Evolutionary conservation across 1,284 basidiomycete genomes (phyloP).

Genomic region (Fomitopsis schrenkii): DNA sequence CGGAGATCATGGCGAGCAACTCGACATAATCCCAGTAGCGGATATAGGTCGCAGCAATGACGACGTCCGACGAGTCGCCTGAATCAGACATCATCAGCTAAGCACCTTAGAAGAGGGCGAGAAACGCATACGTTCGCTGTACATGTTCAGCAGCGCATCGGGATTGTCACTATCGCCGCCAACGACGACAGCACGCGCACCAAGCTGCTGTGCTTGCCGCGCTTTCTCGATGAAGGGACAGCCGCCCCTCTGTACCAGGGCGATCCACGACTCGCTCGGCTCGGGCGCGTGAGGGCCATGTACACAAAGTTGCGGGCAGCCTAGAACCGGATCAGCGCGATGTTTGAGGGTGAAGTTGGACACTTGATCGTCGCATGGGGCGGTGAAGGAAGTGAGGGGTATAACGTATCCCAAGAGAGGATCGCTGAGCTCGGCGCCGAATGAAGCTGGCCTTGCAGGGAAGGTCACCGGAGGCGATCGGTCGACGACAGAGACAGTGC

Average conservation of each 20-base stretch:
- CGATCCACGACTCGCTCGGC: constrained; percentile 73
- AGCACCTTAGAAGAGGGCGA: constrained; percentile 3
- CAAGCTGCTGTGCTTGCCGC: constrained; percentile 75
- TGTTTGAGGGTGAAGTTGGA: constrained; percentile 9
- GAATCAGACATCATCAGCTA: constrained; percentile 8
- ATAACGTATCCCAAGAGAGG: constrained; percentile 76
- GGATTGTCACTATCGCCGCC: constrained; percentile 78
- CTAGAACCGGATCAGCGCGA: constrained; percentile 40
- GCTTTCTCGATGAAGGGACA: constrained; percentile 90
- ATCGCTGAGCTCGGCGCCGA: constrained; percentile 67
- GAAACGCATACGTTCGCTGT: constrained; percentile 63
- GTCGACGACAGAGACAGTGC: constrained; percentile 76
- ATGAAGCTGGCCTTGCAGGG: constrained; percentile 62
- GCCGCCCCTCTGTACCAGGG: constrained; percentile 78
- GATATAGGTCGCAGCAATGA: constrained; percentile 71
- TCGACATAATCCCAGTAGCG: constrained; percentile 65
- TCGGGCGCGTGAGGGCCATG: constrained; percentile 48
- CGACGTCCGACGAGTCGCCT: constrained; percentile 74
- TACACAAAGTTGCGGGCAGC: constrained; percentile 63
- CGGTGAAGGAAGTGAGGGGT: constrained; percentile 68
- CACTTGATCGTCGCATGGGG: constrained; percentile 39
- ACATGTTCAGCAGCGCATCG: constrained; percentile 87
- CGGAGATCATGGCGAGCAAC: constrained; percentile 53
- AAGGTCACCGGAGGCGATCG: constrained; percentile 61
- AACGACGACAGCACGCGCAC: constrained; percentile 86